Base-by-base conservation (phyloP, 352 stramenopile genomes). In the Aphanomyces stellatus region DNA sequence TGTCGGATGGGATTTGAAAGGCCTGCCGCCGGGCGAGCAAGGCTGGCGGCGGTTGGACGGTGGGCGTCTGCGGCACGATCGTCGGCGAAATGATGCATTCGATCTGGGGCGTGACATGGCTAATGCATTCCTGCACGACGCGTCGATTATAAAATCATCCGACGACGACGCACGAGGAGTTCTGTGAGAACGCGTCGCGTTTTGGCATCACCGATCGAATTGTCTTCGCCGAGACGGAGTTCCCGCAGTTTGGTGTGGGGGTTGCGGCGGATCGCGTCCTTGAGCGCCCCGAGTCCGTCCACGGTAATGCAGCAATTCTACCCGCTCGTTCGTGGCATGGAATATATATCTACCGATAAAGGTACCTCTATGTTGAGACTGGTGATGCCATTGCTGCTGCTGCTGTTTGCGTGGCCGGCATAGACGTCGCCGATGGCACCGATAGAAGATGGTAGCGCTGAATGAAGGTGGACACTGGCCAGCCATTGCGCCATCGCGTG, bases 281-380 rank as follows among this genome's bases (percentile, higher is more conserved):
- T 67, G 27, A 67, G 24, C 37, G 43, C 41, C 10, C 35, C 8
- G n/a, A 67, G 28, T 25, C 60, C 60, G 34, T 56, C 60, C 19
- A 67, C 60, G 19, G 60, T 67, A 25, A 67, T 34, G 27, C 60
- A 41, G 49, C 60, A 67, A 24, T 67, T 67, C 60, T 67, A 67
- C 22, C 1, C 6, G 13, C 57, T 31, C 3, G 19, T 13, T 25
- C 35, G 8, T 19, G 33, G 15, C 25, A 24, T 15, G 7, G 5
- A 10, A 25, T 28, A 22, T 34, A 19, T 25, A 31, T 22, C 3
- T 10, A 7, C 7, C 15, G n/a, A 6, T 3, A 25, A 28, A 42
- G 11, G n/a, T 27, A 66, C 60, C 60, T 67, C 60, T 15, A 67
- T 67, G 49, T 67, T 67, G 17, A 67, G 30, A 19, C 57, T 41